These are phyloP conservation scores for Trametes sanguinea DNA, from an alignment of 768 basidiomycete genomes.

Conservation along the genomic window DNA sequence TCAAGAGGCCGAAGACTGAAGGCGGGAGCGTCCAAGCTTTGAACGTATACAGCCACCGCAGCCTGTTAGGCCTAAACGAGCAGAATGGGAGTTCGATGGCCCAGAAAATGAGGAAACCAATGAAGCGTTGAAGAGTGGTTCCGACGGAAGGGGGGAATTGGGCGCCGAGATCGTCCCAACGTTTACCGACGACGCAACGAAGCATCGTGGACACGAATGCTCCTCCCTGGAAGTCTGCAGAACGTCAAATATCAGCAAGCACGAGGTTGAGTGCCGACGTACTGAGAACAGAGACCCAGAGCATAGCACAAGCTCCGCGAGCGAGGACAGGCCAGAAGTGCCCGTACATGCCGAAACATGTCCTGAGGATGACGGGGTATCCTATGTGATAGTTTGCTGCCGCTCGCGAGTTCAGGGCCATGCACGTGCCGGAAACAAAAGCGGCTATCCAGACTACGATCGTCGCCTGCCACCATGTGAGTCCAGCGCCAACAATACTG, in stretches of 20 bases:
- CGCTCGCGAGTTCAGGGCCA: conserved; percentile 24
- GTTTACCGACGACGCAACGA: conserved; percentile 21
- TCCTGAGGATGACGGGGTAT: conserved; percentile 25
- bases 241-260: neutral
- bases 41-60: conserved; percentile 24
- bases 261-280: neutral
- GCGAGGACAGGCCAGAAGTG: conserved; percentile 26
- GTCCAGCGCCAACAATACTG: conserved; percentile 21
- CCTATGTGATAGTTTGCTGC: conserved; percentile 25
- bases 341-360: conserved; percentile 26
- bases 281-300: conserved; percentile 26
- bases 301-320: conserved; percentile 21
- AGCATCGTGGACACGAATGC: conserved; percentile 23
- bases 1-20: conserved; percentile 22
- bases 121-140: conserved; percentile 22
- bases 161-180: conserved; percentile 19
- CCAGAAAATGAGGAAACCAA: conserved; percentile 25
- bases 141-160: conserved; percentile 21
- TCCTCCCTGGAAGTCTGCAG: conserved; percentile 22
- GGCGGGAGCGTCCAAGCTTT: conserved; percentile 24
- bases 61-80: conserved; percentile 19
- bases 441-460: conserved; percentile 26
- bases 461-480: conserved; percentile 25
- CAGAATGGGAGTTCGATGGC: conserved; percentile 23
- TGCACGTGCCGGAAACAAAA: conserved; percentile 19